phyloP scores from a whole-genome alignment of 305 asterid genomes.

The Fraxinus paxiana region DNA sequence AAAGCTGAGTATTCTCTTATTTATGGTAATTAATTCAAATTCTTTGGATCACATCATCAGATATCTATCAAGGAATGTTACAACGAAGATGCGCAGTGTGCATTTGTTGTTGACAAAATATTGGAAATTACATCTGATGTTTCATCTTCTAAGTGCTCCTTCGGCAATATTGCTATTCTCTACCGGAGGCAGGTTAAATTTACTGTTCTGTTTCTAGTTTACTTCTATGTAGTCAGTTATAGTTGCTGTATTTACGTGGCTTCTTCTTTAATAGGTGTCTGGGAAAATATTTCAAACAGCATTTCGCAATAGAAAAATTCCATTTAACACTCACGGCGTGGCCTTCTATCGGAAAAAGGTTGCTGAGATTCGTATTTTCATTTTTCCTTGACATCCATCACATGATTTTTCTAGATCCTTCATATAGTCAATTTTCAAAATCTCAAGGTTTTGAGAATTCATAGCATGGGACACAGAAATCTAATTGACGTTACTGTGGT shows the following conservation, averaged over 20 bases:
- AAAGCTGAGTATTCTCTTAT: constrained; percentile 9
- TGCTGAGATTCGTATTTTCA: constrained; percentile 12
- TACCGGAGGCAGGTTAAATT: constrained; percentile 93
- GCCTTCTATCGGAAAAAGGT: constrained; percentile 99
- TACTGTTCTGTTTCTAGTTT: constrained; percentile 12
- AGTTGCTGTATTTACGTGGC: constrained; percentile 1
- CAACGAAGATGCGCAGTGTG: constrained; percentile 90
- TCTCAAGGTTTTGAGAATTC: neutral
- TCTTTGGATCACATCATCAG: constrained; percentile 38
- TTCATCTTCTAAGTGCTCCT: constrained; percentile 60
- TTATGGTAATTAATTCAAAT: constrained; percentile 16
- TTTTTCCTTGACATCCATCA: neutral
- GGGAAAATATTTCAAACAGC: constrained; percentile 88
- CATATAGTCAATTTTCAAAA: neutral
- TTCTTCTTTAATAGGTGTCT: constrained; percentile 55
- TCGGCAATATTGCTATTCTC: constrained; percentile 71
- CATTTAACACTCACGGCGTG: constrained; percentile 90
- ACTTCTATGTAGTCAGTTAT: constrained; percentile 22
- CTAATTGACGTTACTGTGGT: neutral
- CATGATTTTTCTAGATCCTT: neutral
- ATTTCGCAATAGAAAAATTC: constrained; percentile 81
- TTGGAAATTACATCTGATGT: constrained; percentile 66
- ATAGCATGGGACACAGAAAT: neutral
- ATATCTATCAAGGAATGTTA: constrained; percentile 80
- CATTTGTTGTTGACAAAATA: constrained; percentile 89